Evolutionary conservation across 495 filamentous ascomycete genomes (phyloP).

Genomic region (Talaromyces wortmannii): DNA sequence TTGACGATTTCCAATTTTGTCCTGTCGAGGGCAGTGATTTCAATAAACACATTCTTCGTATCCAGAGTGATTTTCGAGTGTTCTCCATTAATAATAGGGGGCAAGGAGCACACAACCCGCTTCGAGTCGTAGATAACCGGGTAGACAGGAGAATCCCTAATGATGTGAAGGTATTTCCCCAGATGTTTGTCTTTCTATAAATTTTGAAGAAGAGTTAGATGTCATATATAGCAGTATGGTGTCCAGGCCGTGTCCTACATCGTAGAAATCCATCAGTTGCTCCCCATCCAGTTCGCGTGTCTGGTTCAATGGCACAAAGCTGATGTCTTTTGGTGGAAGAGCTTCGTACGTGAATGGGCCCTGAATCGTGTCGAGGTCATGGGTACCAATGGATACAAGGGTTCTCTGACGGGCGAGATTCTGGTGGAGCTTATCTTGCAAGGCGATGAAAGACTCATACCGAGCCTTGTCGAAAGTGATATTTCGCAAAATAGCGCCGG

Average conservation of each 20-base stretch:
- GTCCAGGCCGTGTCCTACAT: slow-evolving; percentile 33
- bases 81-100: slow-evolving; percentile 95
- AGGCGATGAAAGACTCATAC: slow-evolving; percentile 94
- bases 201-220: not conserved
- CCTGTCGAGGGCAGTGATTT: slow-evolving; percentile 93
- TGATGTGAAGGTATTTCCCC: slow-evolving; percentile 80
- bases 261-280: slow-evolving; percentile 91
- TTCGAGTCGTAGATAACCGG: slow-evolving; percentile 95
- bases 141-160: slow-evolving; percentile 87
- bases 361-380: slow-evolving; percentile 89
- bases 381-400: slow-evolving; percentile 91
- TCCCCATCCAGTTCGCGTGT: slow-evolving; percentile 77
- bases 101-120: slow-evolving; percentile 81
- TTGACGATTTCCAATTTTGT: slow-evolving; percentile 96
- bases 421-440: slow-evolving; percentile 97
- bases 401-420: slow-evolving; percentile 92
- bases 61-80: slow-evolving; percentile 90
- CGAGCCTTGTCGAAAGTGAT: slow-evolving; percentile 84
- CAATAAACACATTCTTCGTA: slow-evolving; percentile 91
- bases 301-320: slow-evolving; percentile 88
- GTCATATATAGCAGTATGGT: not conserved
- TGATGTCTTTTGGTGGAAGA: slow-evolving; percentile 82
- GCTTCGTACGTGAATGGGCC: slow-evolving; percentile 97
- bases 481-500: slow-evolving; percentile 79
- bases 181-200: slow-evolving; percentile 72